A percentile compares a stretch with the other conserved stretches of the same genome.
Conservation (phyloP, 2,329 filamentous ascomycete species). For the Talaromyces piceae region DNA sequence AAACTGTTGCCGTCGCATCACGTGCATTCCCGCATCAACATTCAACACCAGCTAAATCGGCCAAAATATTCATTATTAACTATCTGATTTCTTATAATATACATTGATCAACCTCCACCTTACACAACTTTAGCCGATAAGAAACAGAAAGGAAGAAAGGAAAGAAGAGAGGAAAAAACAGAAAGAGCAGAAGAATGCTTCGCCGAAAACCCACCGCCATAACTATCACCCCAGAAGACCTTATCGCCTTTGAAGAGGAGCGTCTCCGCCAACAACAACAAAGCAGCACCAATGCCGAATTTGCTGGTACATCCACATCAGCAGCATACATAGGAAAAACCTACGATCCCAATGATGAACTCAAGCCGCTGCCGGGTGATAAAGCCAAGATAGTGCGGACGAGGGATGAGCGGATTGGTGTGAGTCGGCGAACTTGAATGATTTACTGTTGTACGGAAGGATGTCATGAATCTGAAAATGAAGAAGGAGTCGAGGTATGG, state of each 20-base stretch:
- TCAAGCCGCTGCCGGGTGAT: constrained; percentile 44
- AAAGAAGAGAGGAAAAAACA: too few relatives aligned
- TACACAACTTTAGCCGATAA: too few relatives aligned
- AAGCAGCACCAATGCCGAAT: constrained; percentile 1
- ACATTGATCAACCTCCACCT: too few relatives aligned
- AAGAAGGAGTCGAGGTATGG: too few relatives aligned
- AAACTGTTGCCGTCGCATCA: too few relatives aligned
- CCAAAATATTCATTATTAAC: too few relatives aligned
- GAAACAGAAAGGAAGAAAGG: too few relatives aligned
- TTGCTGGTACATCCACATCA: not conserved
- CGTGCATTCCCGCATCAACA: too few relatives aligned
- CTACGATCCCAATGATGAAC: constrained; percentile 42
- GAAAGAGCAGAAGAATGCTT: constrained; percentile 33
- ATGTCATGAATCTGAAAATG: too few relatives aligned
- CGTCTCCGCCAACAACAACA: constrained; percentile 24
- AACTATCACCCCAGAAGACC: constrained; percentile 42
- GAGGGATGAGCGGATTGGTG: constrained; percentile 40
- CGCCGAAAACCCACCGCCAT: constrained; percentile 46
- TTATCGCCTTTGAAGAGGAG: constrained; percentile 40
- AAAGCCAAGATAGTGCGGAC: constrained; percentile 41
- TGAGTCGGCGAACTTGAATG: constrained; percentile 14
- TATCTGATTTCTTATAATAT: too few relatives aligned
- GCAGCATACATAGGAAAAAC: constrained; percentile 9
- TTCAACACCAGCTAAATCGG: too few relatives aligned
- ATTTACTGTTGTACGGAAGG: not conserved